Percentiles rank a stretch among this genome's conserved stretches.
phyloP scores from a whole-genome alignment of 1,284 basidiomycete genomes.

The Trichosporon inkin region DNA sequence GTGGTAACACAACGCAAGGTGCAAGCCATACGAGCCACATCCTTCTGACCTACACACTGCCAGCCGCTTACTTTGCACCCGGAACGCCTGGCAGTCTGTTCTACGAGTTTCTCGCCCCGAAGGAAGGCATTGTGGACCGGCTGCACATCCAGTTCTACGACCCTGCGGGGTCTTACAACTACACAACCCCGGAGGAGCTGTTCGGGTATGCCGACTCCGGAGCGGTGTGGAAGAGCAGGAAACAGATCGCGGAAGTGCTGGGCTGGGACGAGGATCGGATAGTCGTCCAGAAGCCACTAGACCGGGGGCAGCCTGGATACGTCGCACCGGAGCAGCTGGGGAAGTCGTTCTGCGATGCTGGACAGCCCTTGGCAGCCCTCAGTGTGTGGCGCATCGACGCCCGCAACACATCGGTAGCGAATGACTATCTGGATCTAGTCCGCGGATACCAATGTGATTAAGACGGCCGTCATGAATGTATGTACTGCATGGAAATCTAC shows the following conservation, averaged over 20 bases:
- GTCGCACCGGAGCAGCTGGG: not conserved
- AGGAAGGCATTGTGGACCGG: not conserved
- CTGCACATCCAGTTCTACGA: constrained; percentile 9
- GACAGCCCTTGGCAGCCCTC: not conserved
- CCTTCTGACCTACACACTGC: not conserved
- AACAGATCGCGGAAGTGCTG: not conserved
- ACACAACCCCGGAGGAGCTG: not conserved
- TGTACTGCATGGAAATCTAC: constrained; percentile 4
- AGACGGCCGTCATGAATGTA: not conserved
- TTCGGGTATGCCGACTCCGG: not conserved
- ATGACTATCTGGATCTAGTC: not conserved
- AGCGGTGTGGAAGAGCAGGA: not conserved
- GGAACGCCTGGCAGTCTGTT: not conserved
- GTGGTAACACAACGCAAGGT: not conserved
- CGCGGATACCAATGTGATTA: not conserved
- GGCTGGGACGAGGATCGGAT: not conserved
- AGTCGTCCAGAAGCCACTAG: constrained; percentile 7
- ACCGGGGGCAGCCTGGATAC: constrained; percentile 5
- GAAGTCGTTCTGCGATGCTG: not conserved
- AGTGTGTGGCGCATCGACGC: constrained; percentile 4
- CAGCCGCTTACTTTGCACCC: not conserved
- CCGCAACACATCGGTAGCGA: not conserved
- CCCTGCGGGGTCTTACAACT: not conserved
- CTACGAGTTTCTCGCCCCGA: not conserved
- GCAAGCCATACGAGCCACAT: not conserved